Evolutionary conservation across 2,329 filamentous ascomycete species (phyloP).

Genomic region (Septoria linicola): DNA sequence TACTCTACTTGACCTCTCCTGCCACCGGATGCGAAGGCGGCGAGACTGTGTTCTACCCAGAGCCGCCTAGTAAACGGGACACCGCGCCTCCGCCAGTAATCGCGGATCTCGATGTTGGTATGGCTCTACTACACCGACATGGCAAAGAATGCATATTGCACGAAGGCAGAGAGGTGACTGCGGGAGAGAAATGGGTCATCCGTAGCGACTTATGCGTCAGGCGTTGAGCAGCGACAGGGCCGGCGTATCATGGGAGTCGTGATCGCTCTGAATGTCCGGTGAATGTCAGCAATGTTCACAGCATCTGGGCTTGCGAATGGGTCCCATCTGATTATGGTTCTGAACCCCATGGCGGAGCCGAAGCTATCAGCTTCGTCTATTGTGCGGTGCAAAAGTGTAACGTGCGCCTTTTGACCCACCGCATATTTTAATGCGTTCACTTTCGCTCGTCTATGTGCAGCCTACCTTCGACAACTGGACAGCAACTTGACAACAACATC

Average conservation of each 20-base stretch:
- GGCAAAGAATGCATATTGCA: constrained; percentile 87
- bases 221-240: constrained; percentile 38
- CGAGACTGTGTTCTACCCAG: constrained; percentile 88
- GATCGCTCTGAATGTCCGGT: background rate
- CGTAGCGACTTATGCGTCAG: constrained; percentile 75
- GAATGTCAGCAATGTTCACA: too few relatives aligned
- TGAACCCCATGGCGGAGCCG: too few relatives aligned
- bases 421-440: too few relatives aligned
- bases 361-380: too few relatives aligned
- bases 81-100: constrained; percentile 57
- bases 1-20: constrained; percentile 80
- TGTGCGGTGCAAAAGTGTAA: too few relatives aligned
- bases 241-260: too few relatives aligned
- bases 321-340: too few relatives aligned
- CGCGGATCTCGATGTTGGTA: constrained; percentile 75
- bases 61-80: constrained; percentile 46
- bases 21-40: constrained; percentile 76
- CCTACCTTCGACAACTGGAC: too few relatives aligned
- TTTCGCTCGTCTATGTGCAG: too few relatives aligned
- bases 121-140: constrained; percentile 83
- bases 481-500: too few relatives aligned
- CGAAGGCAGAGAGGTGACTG: constrained; percentile 74
- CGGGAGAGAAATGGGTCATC: constrained; percentile 88
- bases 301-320: too few relatives aligned
- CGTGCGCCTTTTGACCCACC: too few relatives aligned